These are phyloP conservation scores for Lachnum nothofagi DNA, from an alignment of 2,329 filamentous ascomycete genomes.

Conservation along the genomic window DNA sequence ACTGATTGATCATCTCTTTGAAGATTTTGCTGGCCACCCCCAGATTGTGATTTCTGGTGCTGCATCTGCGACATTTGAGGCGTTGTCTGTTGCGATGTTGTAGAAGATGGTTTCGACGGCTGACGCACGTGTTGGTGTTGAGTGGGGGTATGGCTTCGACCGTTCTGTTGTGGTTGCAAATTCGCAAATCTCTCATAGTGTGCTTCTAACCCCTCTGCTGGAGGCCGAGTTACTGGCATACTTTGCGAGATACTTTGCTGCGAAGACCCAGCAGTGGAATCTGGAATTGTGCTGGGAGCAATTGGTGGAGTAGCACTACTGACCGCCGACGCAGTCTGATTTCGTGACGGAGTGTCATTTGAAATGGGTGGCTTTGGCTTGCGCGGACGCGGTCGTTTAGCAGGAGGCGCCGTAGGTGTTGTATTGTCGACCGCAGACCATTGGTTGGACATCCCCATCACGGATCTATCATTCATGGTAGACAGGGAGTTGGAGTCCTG, in stretches of 20 bases:
- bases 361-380: constrained; percentile 33
- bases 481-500: constrained; percentile 1
- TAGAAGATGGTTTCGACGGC: constrained; percentile 23
- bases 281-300: constrained; percentile 27
- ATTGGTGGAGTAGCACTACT: constrained; percentile 29
- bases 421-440: constrained; percentile 26
- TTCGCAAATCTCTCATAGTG: constrained; percentile 32
- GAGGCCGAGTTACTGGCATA: constrained; percentile 25
- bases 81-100: constrained; percentile 17
- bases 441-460: constrained; percentile 20
- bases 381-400: constrained; percentile 38
- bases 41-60: constrained; percentile 20
- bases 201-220: constrained; percentile 31
- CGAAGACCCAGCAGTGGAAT: constrained; percentile 23
- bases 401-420: constrained; percentile 27
- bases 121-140: constrained; percentile 27
- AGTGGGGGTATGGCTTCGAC: constrained; percentile 26
- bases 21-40: constrained; percentile 20
- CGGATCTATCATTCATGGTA: constrained; percentile 10
- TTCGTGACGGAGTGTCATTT: constrained; percentile 22
- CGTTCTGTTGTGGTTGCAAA: constrained; percentile 25
- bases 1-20: constrained; percentile 27
- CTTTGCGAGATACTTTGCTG: constrained; percentile 12
- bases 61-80: constrained; percentile 17
- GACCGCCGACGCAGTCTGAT: constrained; percentile 25